Evolutionary conservation across 352 stramenopile genomes (phyloP).

Genomic region (Phytopythium litorale): DNA sequence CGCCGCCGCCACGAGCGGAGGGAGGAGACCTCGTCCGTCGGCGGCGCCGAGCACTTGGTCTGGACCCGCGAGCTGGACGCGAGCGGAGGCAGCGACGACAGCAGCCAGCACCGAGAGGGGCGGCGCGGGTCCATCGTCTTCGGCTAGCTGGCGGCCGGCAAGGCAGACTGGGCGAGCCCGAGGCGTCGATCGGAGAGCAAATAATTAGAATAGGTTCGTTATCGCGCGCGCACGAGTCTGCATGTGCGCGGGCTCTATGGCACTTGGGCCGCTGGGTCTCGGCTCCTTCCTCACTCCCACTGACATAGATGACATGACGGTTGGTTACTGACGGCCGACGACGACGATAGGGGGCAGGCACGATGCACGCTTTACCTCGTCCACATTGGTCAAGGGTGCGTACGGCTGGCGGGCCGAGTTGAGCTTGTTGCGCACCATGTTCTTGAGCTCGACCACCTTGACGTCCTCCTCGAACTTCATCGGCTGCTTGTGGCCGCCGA

Average conservation of each 20-base stretch:
- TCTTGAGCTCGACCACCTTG: slow-evolving; percentile 76
- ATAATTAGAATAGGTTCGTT: slow-evolving; percentile 8
- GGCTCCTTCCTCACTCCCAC: slow-evolving; percentile 7
- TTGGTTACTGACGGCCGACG: background rate
- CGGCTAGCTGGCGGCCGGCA: slow-evolving; percentile 15
- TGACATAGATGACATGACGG: background rate
- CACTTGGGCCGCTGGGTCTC: background rate
- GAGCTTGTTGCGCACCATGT: slow-evolving; percentile 55
- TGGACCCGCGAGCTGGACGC: slow-evolving; percentile 6
- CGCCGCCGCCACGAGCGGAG: background rate
- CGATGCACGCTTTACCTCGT: slow-evolving; percentile 26
- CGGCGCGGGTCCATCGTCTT: slow-evolving; percentile 32
- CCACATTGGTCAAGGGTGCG: slow-evolving; percentile 59
- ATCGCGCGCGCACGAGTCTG: background rate
- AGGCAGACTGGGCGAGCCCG: background rate
- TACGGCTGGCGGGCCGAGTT: slow-evolving; percentile 61
- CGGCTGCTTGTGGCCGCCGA: slow-evolving; percentile 30
- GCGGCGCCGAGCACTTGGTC: background rate
- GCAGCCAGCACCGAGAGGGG: slow-evolving; percentile 14
- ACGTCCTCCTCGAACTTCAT: slow-evolving; percentile 57
- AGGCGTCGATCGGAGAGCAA: background rate
- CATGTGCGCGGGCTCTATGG: background rate
- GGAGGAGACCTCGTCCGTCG: background rate
- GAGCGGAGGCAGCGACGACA: slow-evolving; percentile 7
- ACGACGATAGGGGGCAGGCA: background rate